Percentiles rank a stretch among this genome's conserved stretches.
Evolutionary conservation across 2,329 filamentous ascomycete genomes (phyloP).

Genomic region (Didymella keratinophila): DNA sequence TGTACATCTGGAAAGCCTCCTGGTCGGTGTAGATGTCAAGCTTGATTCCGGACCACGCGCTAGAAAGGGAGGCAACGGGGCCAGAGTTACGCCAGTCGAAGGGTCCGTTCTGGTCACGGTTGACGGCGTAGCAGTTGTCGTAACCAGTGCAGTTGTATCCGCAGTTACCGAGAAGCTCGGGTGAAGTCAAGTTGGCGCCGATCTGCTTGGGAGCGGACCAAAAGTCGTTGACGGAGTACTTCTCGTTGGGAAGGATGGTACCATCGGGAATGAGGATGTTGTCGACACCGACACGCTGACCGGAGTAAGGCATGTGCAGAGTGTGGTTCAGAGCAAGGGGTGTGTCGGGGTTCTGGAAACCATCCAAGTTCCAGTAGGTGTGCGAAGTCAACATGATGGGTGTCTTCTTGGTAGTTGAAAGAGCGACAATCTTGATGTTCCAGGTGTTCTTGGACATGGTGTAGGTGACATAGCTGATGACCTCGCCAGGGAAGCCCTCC

Average conservation of each 20-base stretch:
- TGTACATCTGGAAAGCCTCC: slow-evolving; percentile 87
- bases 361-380: slow-evolving; percentile 85
- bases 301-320: slow-evolving; percentile 75
- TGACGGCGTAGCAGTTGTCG: slow-evolving; percentile 76
- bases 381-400: slow-evolving; percentile 83
- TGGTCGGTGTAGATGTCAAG: slow-evolving; percentile 85
- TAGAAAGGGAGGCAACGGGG: slow-evolving; percentile 72
- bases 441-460: slow-evolving; percentile 71
- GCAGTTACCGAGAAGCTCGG: slow-evolving; percentile 75
- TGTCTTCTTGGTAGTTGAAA: slow-evolving; percentile 76
- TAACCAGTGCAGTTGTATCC: slow-evolving; percentile 85
- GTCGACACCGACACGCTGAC: slow-evolving; percentile 72
- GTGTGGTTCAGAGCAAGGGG: slow-evolving; percentile 73
- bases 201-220: slow-evolving; percentile 84
- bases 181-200: slow-evolving; percentile 70
- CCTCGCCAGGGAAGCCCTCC: slow-evolving; percentile 80
- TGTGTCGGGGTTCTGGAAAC: slow-evolving; percentile 76
- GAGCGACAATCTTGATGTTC: slow-evolving; percentile 76
- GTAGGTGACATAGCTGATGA: slow-evolving; percentile 77
- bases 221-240: slow-evolving; percentile 77
- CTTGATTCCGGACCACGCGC: slow-evolving; percentile 81
- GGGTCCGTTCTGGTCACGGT: slow-evolving; percentile 64
- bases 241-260: slow-evolving; percentile 72
- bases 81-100: slow-evolving; percentile 70
- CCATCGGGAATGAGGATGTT: slow-evolving; percentile 58